A percentile compares a stretch with the other conserved stretches of the same genome.
Evolutionary conservation across 176 grass and related monocot species (phyloP).

Genomic region (Bromus sterilis): DNA sequence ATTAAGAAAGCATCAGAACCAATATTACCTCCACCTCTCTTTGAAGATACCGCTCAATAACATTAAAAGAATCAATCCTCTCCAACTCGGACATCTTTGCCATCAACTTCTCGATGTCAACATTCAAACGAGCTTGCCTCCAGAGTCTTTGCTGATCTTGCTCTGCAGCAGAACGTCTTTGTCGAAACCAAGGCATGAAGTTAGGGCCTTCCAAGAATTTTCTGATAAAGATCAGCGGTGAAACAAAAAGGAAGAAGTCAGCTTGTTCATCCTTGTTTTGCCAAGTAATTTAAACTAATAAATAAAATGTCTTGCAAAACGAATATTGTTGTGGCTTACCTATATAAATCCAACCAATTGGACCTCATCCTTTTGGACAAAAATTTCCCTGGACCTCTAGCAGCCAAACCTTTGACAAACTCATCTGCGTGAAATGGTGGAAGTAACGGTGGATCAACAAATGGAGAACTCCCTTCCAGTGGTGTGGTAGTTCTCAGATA

Average conservation of each 20-base stretch:
- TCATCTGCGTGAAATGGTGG: constrained; percentile 72
- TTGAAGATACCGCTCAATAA: constrained; percentile 76
- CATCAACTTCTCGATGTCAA: constrained; percentile 71
- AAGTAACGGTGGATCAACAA: constrained; percentile 64
- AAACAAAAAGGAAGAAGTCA: background rate
- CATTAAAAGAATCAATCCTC: constrained; percentile 93
- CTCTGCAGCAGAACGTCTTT: constrained; percentile 70
- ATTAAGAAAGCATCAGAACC: background rate
- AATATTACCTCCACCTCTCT: constrained; percentile 72
- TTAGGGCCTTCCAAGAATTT: constrained; percentile 80
- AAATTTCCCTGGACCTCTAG: constrained; percentile 96
- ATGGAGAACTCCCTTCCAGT: constrained; percentile 68
- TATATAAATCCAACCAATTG: constrained; percentile 94
- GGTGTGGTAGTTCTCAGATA: constrained; percentile 82
- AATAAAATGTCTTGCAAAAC: constrained; percentile 8
- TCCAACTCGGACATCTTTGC: constrained; percentile 86
- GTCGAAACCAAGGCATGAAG: constrained; percentile 96
- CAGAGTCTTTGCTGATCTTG: constrained; percentile 81
- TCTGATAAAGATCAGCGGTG: constrained; percentile 32
- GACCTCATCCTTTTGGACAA: constrained; percentile 96
- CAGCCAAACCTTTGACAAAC: constrained; percentile 69
- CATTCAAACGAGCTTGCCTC: constrained; percentile 74
- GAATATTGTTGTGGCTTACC: constrained; percentile 32
- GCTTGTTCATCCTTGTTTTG: background rate
- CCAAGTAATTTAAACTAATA: constrained; percentile 6